Evolutionary conservation across 1,139 yeast species (phyloP).

Genomic region (Hyphopichia pseudoburtonii): DNA sequence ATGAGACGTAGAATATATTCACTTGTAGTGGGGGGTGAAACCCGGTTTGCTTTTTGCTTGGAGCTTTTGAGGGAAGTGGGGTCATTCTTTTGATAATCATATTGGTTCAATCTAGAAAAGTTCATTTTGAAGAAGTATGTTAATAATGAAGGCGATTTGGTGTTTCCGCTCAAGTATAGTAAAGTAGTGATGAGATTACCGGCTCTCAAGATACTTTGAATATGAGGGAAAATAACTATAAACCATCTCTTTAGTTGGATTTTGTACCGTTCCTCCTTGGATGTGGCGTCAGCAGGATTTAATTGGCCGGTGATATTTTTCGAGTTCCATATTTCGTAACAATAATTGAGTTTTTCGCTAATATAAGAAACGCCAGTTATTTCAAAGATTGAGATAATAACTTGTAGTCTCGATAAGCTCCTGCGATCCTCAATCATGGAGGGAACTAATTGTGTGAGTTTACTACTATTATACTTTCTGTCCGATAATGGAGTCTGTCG

Average conservation of each 20-base stretch:
- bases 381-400: constrained; percentile 58
- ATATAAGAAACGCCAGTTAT: constrained; percentile 69
- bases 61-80: constrained; percentile 15
- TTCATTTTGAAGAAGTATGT: constrained; percentile 65
- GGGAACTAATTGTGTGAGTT: constrained; percentile 44
- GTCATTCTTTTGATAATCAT: constrained; percentile 59
- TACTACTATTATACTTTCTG: constrained; percentile 28
- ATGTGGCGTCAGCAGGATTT: constrained; percentile 27
- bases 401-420: constrained; percentile 55
- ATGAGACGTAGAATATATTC: constrained; percentile 39
- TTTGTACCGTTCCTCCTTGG: constrained; percentile 28
- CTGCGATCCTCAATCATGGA: constrained; percentile 55
- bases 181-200: constrained; percentile 62
- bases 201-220: constrained; percentile 49
- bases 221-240: constrained; percentile 60
- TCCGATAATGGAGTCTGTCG: constrained; percentile 39
- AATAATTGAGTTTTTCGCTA: constrained; percentile 63
- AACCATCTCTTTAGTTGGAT: constrained; percentile 44
- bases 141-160: constrained; percentile 63
- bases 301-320: constrained; percentile 52
- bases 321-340: constrained; percentile 66
- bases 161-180: constrained; percentile 65
- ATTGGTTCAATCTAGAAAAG: constrained; percentile 65
- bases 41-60: constrained; percentile 24
- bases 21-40: constrained; percentile 54